A percentile compares a stretch with the other conserved stretches of the same genome.
Evolutionary conservation across 257 asterid species (phyloP).

Genomic region (Craterostigma plantagineum): DNA sequence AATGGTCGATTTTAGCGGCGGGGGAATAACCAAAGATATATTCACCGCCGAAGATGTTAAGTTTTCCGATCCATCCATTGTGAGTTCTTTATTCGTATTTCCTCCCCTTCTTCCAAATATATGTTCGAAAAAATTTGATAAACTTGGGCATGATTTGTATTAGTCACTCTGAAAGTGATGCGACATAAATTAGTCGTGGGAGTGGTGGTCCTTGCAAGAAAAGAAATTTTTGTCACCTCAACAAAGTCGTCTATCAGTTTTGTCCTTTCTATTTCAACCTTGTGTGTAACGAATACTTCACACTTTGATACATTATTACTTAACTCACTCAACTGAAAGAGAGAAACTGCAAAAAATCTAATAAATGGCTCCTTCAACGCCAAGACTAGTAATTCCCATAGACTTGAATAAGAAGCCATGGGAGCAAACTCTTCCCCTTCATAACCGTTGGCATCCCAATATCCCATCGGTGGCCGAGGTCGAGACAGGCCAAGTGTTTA

Average conservation of each 20-base stretch:
- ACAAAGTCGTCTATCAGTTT: no score
- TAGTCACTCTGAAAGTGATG: no score
- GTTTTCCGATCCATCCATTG: conserved; percentile 34
- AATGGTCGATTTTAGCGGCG: conserved; percentile 76
- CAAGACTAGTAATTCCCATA: conserved; percentile 39
- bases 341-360: not conserved
- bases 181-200: no score
- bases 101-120: no score
- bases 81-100: conserved; percentile 16
- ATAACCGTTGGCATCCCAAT: conserved; percentile 83
- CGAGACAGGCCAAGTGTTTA: conserved; percentile 34
- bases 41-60: conserved; percentile 45
- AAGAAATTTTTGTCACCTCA: no score
- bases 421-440: conserved; percentile 55
- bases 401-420: conserved; percentile 56
- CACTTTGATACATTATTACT: no score
- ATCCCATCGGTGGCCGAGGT: conserved; percentile 69
- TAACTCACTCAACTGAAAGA: no score
- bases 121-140: no score
- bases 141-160: no score
- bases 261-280: no score
- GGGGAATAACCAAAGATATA: conserved; percentile 41
- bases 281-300: no score
- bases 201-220: no score
- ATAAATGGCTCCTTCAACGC: conserved; percentile 4